Evolutionary conservation across 2,329 filamentous ascomycete species (phyloP).

Genomic region (Xylaria hypoxylon): DNA sequence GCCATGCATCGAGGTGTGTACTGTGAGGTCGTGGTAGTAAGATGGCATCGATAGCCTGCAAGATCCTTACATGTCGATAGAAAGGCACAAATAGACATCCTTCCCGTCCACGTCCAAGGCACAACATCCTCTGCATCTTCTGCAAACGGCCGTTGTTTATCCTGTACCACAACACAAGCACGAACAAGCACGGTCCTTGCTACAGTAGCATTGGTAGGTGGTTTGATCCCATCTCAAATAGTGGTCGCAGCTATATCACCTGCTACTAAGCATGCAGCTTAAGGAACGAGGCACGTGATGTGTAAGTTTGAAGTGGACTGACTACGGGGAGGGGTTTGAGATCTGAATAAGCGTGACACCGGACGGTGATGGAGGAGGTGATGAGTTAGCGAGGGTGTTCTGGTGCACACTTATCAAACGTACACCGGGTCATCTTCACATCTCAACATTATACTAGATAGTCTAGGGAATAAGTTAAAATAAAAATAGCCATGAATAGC

Average conservation of each 20-base stretch:
- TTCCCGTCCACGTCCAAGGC: constrained; percentile 23
- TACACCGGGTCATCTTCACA: not conserved
- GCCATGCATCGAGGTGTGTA: constrained; percentile 34
- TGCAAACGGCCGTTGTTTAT: constrained; percentile 25
- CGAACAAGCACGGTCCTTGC: constrained; percentile 32
- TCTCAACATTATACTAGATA: not conserved
- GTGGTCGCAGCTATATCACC: constrained; percentile 23
- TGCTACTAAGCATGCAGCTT: not conserved
- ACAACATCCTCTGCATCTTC: constrained; percentile 2
- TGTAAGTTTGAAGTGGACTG: constrained; percentile 16
- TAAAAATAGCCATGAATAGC: constrained; percentile 27
- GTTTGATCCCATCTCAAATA: constrained; percentile 29
- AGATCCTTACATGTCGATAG: constrained; percentile 17
- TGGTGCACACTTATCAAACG: constrained; percentile 5
- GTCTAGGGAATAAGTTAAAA: not conserved
- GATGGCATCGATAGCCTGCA: constrained; percentile 14
- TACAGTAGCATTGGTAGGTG: constrained; percentile 26
- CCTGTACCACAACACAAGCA: constrained; percentile 31
- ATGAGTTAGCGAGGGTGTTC: not conserved
- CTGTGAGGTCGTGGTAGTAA: constrained; percentile 10
- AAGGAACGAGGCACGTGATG: constrained; percentile 32
- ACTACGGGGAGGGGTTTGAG: constrained; percentile 12
- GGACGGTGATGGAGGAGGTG: not conserved
- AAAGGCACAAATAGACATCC: constrained; percentile 29
- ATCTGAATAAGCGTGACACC: constrained; percentile 25